Percentiles rank a stretch among this genome's conserved stretches.
These are phyloP conservation scores for Alternaria brassicae DNA, from an alignment of 2,329 filamentous ascomycete genomes.

Conservation along the genomic window DNA sequence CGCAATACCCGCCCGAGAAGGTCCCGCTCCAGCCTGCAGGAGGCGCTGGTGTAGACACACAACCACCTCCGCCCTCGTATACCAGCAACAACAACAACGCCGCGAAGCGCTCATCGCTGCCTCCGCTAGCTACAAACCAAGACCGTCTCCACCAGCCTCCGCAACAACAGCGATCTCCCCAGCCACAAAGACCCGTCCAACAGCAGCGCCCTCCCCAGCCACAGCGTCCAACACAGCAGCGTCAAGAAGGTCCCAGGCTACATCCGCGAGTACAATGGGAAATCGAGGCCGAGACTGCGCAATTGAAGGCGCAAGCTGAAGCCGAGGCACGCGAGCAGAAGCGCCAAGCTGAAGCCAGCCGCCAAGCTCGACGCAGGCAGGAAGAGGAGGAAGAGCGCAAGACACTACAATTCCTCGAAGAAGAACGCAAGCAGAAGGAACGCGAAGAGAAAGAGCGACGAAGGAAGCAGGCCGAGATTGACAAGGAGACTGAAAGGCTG, in stretches of 20 bases:
- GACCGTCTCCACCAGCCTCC: constrained; percentile 23
- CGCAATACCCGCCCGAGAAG: constrained; percentile 34
- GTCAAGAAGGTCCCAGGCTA: constrained; percentile 28
- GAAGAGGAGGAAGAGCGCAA: constrained; percentile 63
- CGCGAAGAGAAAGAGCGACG: constrained; percentile 69
- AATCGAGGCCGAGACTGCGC: constrained; percentile 59
- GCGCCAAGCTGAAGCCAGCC: constrained; percentile 52
- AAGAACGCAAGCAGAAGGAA: constrained; percentile 65
- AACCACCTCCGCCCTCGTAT: constrained; percentile 27
- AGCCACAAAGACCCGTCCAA: constrained; percentile 8
- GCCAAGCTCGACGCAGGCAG: constrained; percentile 63
- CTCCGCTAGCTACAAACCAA: constrained; percentile 35
- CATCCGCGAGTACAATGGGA: constrained; percentile 63
- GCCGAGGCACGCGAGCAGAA: constrained; percentile 57
- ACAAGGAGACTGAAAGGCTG: constrained; percentile 80
- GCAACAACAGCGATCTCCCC: not conserved
- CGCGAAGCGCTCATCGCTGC: constrained; percentile 39
- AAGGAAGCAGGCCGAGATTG: constrained; percentile 59
- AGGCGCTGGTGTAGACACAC: constrained; percentile 23
- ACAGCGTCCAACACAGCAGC: constrained; percentile 18
- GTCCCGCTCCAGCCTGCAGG: constrained; percentile 21
- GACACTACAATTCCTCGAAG: constrained; percentile 43
- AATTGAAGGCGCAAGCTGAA: constrained; percentile 54
- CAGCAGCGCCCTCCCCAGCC: constrained; percentile 6
- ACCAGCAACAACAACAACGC: constrained; percentile 20